Base-by-base conservation (phyloP, 2,329 filamentous ascomycete genomes). In the Pseudocercospora ulei region DNA sequence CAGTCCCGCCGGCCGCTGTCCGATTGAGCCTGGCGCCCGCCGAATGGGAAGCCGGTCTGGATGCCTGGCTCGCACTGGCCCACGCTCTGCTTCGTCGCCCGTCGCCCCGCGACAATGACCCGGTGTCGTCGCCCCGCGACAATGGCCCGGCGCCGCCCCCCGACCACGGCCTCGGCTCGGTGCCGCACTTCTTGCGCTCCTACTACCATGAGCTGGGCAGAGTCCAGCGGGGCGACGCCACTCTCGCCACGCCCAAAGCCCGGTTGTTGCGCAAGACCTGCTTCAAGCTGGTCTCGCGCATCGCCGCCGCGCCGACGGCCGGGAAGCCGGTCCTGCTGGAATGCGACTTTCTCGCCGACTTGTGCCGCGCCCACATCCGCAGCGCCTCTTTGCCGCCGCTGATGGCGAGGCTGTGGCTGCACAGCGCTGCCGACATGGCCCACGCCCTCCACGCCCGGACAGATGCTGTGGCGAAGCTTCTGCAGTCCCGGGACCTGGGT, bases 31-130 rank as follows among this genome's bases (percentile, higher is more conserved):
- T 94, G 43, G 67, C 71, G 24, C 64, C 76, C 3, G 64, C 70
- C 35, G 83, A 94, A 62, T 94, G 86, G 86, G 70, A 80, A 48
- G 69, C 73, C 19, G 85, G 81, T 57, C 65, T 92, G 30, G 73
- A 81, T 47, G 78, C 83, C 22, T 95, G 85, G 85, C 65, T 77
- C 11, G 65, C 74, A 7, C 69, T 94, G 4, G 65, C 75, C 4
- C 70, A 78, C 37, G 70, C 77, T 2, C 74, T 86, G 47, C 61
- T 90, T 18, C 67, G 71, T 8, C 62, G 81, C 0, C 53, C 72
- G 0, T n/a, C n/a, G n/a, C 68, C 75, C 4, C 54, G 68, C 1
- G 64, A 75, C 0, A 22, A 24, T 11, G n/a, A n/a, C n/a, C n/a
- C n/a, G n/a, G n/a, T n/a, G n/a, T n/a, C n/a, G n/a, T n/a, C 12